A percentile compares a stretch with the other conserved stretches of the same genome.
These are phyloP conservation scores for Dactylonectria macrodidyma DNA, from an alignment of 2,329 filamentous ascomycete species.

Conservation along the genomic window DNA sequence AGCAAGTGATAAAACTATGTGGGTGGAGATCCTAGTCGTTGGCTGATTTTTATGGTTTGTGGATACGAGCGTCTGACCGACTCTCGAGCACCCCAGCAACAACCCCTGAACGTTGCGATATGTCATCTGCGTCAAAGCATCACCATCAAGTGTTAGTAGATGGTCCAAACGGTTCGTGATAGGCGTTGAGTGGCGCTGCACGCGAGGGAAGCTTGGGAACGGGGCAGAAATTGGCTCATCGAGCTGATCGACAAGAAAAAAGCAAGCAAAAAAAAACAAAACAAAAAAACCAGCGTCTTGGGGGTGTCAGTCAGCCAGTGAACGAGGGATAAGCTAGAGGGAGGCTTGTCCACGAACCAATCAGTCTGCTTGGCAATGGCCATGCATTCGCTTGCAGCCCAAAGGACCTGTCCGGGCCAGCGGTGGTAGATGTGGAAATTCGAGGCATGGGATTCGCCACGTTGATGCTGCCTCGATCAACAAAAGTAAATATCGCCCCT, in stretches of 20 bases:
- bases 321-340: not conserved
- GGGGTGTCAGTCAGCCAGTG: not conserved
- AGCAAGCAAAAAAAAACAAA: constrained; percentile 28
- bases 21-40: constrained; percentile 11
- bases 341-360: not conserved
- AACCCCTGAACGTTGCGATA: constrained; percentile 20
- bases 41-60: constrained; percentile 4
- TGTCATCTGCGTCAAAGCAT: constrained; percentile 19
- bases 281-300: too few species aligned
- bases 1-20: constrained; percentile 21
- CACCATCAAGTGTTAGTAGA: constrained; percentile 1
- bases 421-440: constrained; percentile 15
- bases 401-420: constrained; percentile 1
- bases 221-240: constrained; percentile 24
- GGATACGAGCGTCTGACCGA: constrained; percentile 30
- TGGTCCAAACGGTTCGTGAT: constrained; percentile 5
- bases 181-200: not conserved
- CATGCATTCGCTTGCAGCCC: constrained; percentile 4
- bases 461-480: constrained; percentile 4
- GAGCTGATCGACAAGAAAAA: constrained; percentile 34
- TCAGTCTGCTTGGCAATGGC: not conserved
- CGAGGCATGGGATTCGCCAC: constrained; percentile 15
- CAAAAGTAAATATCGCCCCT: not conserved
- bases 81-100: constrained; percentile 19
- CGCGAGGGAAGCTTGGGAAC: not conserved